phyloP scores from a whole-genome alignment of 2,329 filamentous ascomycete species.

The Aspergillus puulaauensis region DNA sequence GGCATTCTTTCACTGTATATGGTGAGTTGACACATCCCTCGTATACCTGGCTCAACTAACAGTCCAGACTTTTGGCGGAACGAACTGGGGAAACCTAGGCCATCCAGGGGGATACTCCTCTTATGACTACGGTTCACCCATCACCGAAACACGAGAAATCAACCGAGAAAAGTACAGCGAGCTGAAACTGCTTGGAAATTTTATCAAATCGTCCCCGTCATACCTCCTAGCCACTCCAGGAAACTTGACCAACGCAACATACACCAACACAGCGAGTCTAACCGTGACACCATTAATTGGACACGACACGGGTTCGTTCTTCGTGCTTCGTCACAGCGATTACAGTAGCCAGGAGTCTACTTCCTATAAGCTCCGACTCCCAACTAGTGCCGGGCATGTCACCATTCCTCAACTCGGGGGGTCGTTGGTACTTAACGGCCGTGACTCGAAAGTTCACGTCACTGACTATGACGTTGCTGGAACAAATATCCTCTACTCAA shows the following conservation, averaged over 20 bases:
- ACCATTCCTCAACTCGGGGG: slow-evolving; percentile 44
- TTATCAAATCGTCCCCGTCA: slow-evolving; percentile 68
- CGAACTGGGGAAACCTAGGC: slow-evolving; percentile 80
- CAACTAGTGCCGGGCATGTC: slow-evolving; percentile 40
- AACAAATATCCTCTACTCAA: slow-evolving; percentile 44
- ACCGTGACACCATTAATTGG: slow-evolving; percentile 63
- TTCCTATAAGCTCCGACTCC: slow-evolving; percentile 62
- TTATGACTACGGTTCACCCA: slow-evolving; percentile 63
- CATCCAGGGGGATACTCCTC: slow-evolving; percentile 65
- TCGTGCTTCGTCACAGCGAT: slow-evolving; percentile 65
- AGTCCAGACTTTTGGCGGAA: slow-evolving; percentile 66
- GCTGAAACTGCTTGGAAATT: slow-evolving; percentile 73
- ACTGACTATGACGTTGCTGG: slow-evolving; percentile 43
- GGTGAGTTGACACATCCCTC: slow-evolving; percentile 44
- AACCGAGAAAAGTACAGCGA: slow-evolving; percentile 76
- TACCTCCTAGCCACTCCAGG: slow-evolving; percentile 63
- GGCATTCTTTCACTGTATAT: slow-evolving; percentile 74
- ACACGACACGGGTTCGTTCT: slow-evolving; percentile 55
- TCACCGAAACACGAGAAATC: slow-evolving; percentile 68
- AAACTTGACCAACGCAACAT: slow-evolving; percentile 35
- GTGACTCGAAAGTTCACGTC: slow-evolving; percentile 47
- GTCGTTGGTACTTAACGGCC: slow-evolving; percentile 38
- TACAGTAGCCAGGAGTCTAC: slow-evolving; percentile 61
- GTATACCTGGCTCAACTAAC: neutral
- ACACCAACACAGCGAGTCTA: slow-evolving; percentile 54